These are phyloP conservation scores for Asterophora lycoperdoides DNA, from an alignment of 768 basidiomycete species.

Conservation along the genomic window DNA sequence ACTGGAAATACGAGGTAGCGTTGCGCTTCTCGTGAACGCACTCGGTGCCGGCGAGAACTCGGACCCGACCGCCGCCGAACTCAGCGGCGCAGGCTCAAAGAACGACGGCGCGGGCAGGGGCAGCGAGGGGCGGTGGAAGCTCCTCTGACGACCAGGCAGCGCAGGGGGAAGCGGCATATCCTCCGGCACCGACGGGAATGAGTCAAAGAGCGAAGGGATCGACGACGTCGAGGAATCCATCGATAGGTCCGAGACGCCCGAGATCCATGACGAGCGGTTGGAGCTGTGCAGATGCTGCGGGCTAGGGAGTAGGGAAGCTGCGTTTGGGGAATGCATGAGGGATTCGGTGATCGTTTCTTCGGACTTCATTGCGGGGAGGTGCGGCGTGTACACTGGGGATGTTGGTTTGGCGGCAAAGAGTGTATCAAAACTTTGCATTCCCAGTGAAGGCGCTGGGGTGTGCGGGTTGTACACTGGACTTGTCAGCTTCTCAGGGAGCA, in stretches of 20 bases:
- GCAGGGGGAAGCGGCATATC: constrained; percentile 32
- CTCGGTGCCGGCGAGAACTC: constrained; percentile 14
- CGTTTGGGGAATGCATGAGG: background rate
- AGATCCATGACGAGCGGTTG: constrained; percentile 46
- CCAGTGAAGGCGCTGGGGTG: background rate
- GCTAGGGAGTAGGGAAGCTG: constrained; percentile 15
- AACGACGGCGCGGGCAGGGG: constrained; percentile 15
- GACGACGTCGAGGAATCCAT: constrained; percentile 35
- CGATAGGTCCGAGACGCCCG: constrained; percentile 40
- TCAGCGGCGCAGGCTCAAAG: constrained; percentile 17
- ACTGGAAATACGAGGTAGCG: constrained; percentile 3
- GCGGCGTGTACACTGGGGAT: constrained; percentile 14
- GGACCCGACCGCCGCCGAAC: constrained; percentile 14
- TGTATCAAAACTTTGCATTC: constrained; percentile 1
- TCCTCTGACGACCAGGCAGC: constrained; percentile 10
- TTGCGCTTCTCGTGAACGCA: constrained; percentile 7
- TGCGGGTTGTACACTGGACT: constrained; percentile 9
- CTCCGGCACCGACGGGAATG: constrained; percentile 68
- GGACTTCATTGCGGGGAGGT: constrained; percentile 12
- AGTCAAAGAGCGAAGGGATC: constrained; percentile 50
- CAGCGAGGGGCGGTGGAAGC: constrained; percentile 10
- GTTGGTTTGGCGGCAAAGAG: constrained; percentile 14
- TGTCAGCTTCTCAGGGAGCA: constrained; percentile 11
- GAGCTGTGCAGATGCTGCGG: constrained; percentile 11
- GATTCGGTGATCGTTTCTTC: constrained; percentile 15